These are phyloP conservation scores for Lactarius psammicola DNA, from an alignment of 768 basidiomycete genomes.

Conservation along the genomic window DNA sequence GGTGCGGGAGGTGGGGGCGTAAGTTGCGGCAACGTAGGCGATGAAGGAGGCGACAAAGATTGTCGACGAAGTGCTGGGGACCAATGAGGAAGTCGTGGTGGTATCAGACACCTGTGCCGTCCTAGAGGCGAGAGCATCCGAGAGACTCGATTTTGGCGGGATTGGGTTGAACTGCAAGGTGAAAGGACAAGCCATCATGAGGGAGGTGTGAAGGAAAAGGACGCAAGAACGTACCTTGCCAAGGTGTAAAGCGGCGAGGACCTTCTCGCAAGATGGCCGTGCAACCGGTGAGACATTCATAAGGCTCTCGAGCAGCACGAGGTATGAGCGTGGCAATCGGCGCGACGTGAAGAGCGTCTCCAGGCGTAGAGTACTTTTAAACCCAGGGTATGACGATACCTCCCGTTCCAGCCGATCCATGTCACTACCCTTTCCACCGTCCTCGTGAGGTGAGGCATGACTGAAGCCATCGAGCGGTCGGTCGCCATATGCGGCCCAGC, in stretches of 20 bases:
- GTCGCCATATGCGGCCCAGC: conserved; percentile 62
- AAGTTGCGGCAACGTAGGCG: conserved; percentile 7
- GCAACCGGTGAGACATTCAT: conserved; percentile 56
- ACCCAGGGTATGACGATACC: conserved; percentile 74
- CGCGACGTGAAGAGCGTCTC: conserved; percentile 62
- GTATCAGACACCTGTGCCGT: conserved; percentile 12
- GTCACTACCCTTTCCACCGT: conserved; percentile 49
- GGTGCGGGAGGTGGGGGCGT: conserved; percentile 25
- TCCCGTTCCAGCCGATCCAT: conserved; percentile 72
- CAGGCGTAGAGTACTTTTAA: conserved; percentile 51
- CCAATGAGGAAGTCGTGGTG: conserved; percentile 16
- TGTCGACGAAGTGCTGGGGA: conserved; percentile 17
- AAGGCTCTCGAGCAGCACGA: conserved; percentile 71
- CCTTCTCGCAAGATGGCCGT: conserved; percentile 73
- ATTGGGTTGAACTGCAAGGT: conserved; percentile 15
- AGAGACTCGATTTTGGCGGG: conserved; percentile 14
- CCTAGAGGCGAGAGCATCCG: conserved; percentile 14
- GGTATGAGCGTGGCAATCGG: conserved; percentile 66
- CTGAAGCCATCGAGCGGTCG: conserved; percentile 31
- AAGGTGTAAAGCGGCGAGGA: conserved; percentile 63
- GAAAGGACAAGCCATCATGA: too few relatives aligned
- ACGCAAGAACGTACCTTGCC: conserved; percentile 57
- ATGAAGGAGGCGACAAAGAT: not conserved
- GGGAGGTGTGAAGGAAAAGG: not conserved
- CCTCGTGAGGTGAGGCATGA: conserved; percentile 35